phyloP scores from a whole-genome alignment of 352 stramenopile genomes.

The Achlya hypogyna region DNA sequence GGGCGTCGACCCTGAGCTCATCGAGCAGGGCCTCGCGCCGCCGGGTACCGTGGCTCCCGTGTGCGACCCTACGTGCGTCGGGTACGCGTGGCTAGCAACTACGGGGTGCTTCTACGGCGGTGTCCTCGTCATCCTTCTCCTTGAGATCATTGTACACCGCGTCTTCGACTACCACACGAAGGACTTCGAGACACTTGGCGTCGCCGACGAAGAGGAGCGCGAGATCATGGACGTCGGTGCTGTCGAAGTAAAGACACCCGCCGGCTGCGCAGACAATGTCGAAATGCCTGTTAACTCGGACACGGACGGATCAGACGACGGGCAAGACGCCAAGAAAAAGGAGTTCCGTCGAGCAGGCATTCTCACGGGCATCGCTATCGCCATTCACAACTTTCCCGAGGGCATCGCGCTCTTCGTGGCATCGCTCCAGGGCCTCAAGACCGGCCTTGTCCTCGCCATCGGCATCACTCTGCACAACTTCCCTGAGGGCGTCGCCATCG shows the following conservation, averaged over 20 bases:
- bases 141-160: constrained; percentile 56
- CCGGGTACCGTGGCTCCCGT: constrained; percentile 25
- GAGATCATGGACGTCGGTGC: background rate
- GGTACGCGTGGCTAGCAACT: constrained; percentile 50
- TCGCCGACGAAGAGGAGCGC: background rate
- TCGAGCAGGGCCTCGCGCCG: constrained; percentile 35
- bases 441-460: constrained; percentile 88
- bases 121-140: constrained; percentile 49
- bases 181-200: background rate
- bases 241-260: background rate
- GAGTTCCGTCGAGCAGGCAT: constrained; percentile 79
- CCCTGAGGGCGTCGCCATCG: constrained; percentile 92
- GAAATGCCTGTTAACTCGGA: background rate
- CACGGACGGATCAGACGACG: background rate
- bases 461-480: constrained; percentile 98
- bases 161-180: constrained; percentile 29
- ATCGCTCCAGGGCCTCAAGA: constrained; percentile 77
- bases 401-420: constrained; percentile 93
- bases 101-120: constrained; percentile 47
- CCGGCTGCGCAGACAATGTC: background rate
- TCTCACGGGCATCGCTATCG: constrained; percentile 90
- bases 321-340: constrained; percentile 24
- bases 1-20: constrained; percentile 42
- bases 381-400: constrained; percentile 97
- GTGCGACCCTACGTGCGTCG: constrained; percentile 47